Evolutionary conservation across 352 stramenopile genomes (phyloP).

Genomic region (Pythium phragmiticola): DNA sequence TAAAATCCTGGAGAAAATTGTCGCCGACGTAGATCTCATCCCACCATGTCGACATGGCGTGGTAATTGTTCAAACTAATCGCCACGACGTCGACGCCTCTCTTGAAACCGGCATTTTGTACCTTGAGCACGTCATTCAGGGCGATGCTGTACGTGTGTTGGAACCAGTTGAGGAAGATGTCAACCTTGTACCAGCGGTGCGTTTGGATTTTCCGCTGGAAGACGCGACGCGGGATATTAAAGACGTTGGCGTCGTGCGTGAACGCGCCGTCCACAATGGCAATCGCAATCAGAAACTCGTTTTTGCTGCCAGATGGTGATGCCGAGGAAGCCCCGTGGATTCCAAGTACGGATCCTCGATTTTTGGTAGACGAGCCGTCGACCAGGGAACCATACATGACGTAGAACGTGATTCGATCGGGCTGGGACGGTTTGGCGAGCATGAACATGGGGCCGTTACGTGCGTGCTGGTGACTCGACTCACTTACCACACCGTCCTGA

Average conservation of each 20-base stretch:
- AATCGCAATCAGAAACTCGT: constrained; percentile 65
- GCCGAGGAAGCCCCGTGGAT: constrained; percentile 23
- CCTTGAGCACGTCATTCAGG: constrained; percentile 90
- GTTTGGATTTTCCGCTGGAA: constrained; percentile 59
- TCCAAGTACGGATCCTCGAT: constrained; percentile 67
- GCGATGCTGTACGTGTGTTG: constrained; percentile 78
- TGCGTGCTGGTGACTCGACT: constrained; percentile 32
- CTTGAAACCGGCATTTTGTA: constrained; percentile 54
- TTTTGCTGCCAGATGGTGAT: constrained; percentile 21
- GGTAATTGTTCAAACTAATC: constrained; percentile 82
- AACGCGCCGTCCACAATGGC: constrained; percentile 68
- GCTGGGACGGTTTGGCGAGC: constrained; percentile 26
- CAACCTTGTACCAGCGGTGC: constrained; percentile 94
- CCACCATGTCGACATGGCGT: constrained; percentile 89
- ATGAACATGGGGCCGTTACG: constrained; percentile 53
- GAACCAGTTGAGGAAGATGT: constrained; percentile 90
- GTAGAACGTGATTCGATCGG: constrained; percentile 79
- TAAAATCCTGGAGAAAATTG: constrained; percentile 90
- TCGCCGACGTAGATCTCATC: constrained; percentile 95
- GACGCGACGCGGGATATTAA: constrained; percentile 42
- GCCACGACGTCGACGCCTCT: constrained; percentile 34
- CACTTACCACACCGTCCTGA: constrained; percentile 10
- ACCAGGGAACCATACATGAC: constrained; percentile 54
- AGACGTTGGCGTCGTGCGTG: constrained; percentile 70
- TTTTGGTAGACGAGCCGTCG: constrained; percentile 39